phyloP scores from a whole-genome alignment of 192 early-diverging fungal genomes.

The Backusella macrospora region DNA sequence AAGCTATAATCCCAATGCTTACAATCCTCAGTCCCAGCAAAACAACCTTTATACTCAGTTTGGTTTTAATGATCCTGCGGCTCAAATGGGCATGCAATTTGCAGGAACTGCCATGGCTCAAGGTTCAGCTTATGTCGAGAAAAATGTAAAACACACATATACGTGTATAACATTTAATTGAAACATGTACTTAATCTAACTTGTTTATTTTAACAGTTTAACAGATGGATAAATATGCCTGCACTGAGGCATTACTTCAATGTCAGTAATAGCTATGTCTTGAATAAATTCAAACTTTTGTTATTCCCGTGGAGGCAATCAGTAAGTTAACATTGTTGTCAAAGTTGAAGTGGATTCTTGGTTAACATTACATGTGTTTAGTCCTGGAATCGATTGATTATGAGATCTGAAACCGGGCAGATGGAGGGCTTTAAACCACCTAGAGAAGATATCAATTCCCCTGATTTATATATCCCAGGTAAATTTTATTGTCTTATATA shows the following conservation, averaged over 20 bases:
- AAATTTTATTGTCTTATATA: background rate
- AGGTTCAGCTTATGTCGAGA: slow-evolving; percentile 84
- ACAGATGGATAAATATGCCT: slow-evolving; percentile 80
- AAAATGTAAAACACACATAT: slow-evolving; percentile 68
- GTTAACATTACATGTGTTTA: slow-evolving; percentile 24
- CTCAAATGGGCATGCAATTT: slow-evolving; percentile 95
- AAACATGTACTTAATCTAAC: background rate
- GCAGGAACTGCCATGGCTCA: slow-evolving; percentile 81
- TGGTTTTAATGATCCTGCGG: slow-evolving; percentile 66
- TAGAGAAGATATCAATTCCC: slow-evolving; percentile 92
- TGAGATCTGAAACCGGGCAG: slow-evolving; percentile 78
- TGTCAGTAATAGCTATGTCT: slow-evolving; percentile 92
- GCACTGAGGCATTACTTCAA: slow-evolving; percentile 93
- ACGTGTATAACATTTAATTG: background rate
- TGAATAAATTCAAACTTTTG: slow-evolving; percentile 84
- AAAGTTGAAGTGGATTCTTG: background rate
- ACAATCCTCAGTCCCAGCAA: slow-evolving; percentile 18
- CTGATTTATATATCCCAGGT: slow-evolving; percentile 94
- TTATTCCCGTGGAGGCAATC: slow-evolving; percentile 91
- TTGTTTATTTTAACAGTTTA: slow-evolving; percentile 53
- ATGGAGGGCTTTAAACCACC: slow-evolving; percentile 79
- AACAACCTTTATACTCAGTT: slow-evolving; percentile 49
- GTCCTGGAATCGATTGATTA: slow-evolving; percentile 77
- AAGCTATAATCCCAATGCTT: background rate
- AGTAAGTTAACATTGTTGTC: slow-evolving; percentile 38